Evolutionary conservation across 345 rosid species (phyloP).

Genomic region (Chamaenerion angustifolium): DNA sequence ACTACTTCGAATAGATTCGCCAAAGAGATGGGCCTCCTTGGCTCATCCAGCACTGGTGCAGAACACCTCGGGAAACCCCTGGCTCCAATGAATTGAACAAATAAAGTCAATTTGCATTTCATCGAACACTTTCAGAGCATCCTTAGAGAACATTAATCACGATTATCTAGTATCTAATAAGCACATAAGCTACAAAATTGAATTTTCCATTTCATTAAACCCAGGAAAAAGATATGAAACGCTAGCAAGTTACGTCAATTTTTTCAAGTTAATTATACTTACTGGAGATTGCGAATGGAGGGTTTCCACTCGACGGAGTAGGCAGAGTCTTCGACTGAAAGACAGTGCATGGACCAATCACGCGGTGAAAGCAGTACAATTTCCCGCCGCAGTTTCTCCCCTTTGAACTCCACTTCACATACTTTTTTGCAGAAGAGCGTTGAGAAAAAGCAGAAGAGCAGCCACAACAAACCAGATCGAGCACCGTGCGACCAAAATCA

Average conservation of each 20-base stretch:
- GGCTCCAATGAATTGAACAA: constrained; percentile 7
- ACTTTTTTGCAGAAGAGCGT: constrained; percentile 22
- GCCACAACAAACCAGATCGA: constrained; percentile 50
- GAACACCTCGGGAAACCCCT: constrained; percentile 41
- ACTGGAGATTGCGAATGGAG: neutral
- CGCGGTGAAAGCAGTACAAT: constrained; percentile 36
- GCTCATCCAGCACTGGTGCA: constrained; percentile 28
- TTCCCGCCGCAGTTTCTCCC: constrained; percentile 23
- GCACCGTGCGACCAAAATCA: constrained; percentile 44
- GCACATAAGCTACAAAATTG: no score
- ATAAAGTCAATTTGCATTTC: neutral
- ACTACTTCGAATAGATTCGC: constrained; percentile 60
- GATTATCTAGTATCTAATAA: no score
- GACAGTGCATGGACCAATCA: constrained; percentile 26
- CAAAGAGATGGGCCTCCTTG: constrained; percentile 36
- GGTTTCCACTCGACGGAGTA: constrained; percentile 36
- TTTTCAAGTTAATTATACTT: neutral
- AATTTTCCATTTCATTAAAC: no score
- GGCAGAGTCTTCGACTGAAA: constrained; percentile 54
- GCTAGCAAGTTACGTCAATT: neutral
- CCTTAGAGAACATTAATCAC: neutral
- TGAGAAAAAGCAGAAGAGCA: constrained; percentile 44
- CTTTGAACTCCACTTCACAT: constrained; percentile 17
- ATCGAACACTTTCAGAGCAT: neutral
- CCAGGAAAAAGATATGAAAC: no score